These are phyloP conservation scores for Prunus persica DNA, from an alignment of 306 rosid genomes.

Conservation along the genomic window Prunus_persica_NCBIv2 NC_034009.1:47295501-47296000, in stretches of 20 bases:
- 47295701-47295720: slow-evolving; percentile 48
- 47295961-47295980: neutral
- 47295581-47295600: neutral
- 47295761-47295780: slow-evolving; percentile 77
- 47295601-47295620: neutral
- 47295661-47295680: slow-evolving; percentile 73
- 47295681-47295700: slow-evolving; percentile 72
- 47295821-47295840: slow-evolving; percentile 92
- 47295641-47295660: slow-evolving; percentile 74
- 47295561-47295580: neutral
- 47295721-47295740: slow-evolving; percentile 71
- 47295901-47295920: neutral
- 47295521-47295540: neutral
- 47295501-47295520: neutral
- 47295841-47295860: slow-evolving; percentile 95
- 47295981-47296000: neutral
- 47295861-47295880: slow-evolving; percentile 44
- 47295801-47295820: slow-evolving; percentile 81
- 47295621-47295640: slow-evolving; percentile 50
- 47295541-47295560: neutral
- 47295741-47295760: slow-evolving; percentile 63
- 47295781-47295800: slow-evolving; percentile 80
- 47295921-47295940: neutral
- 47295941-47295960: neutral
- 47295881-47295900: slow-evolving; percentile 11